Evolutionary conservation across 2,329 filamentous ascomycete genomes (phyloP).

Genomic region (Pseudopithomyces chartarum): DNA sequence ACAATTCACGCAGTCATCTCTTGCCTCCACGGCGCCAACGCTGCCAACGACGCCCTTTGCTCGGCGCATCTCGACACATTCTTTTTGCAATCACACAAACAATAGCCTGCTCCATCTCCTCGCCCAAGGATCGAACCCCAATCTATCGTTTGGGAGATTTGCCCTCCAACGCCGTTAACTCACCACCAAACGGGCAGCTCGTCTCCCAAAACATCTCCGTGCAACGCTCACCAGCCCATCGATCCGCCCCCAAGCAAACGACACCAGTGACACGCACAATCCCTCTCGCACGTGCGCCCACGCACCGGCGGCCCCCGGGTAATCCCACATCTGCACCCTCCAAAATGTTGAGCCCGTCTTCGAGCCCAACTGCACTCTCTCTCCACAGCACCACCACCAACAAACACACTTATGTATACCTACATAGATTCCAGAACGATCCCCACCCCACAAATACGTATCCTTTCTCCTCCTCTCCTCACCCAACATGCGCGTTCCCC

Average conservation of each 20-base stretch:
- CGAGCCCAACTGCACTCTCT: not conserved
- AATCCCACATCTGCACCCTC: too few relatives aligned
- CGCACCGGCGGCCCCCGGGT: not conserved
- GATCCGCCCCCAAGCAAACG: not conserved
- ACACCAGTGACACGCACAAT: too few relatives aligned
- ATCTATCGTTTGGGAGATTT: not conserved
- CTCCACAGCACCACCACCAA: not conserved
- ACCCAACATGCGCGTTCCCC: not conserved
- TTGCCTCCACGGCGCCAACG: not conserved
- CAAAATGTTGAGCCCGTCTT: too few relatives aligned
- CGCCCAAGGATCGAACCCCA: not conserved
- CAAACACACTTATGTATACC: too few relatives aligned
- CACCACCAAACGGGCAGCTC: constrained; percentile 2
- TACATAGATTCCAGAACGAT: not conserved
- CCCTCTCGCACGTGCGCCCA: not conserved
- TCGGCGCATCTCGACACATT: not conserved
- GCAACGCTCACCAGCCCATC: not conserved
- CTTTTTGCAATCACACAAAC: not conserved
- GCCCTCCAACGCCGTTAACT: not conserved
- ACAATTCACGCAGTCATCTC: not conserved
- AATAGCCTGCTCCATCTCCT: not conserved
- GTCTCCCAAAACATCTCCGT: not conserved
- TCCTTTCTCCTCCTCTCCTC: not conserved
- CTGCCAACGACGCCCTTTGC: not conserved
- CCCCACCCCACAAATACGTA: not conserved